These are phyloP conservation scores for Cicer arietinum DNA, from an alignment of 306 rosid genomes.

Conservation along the genomic window DNA sequence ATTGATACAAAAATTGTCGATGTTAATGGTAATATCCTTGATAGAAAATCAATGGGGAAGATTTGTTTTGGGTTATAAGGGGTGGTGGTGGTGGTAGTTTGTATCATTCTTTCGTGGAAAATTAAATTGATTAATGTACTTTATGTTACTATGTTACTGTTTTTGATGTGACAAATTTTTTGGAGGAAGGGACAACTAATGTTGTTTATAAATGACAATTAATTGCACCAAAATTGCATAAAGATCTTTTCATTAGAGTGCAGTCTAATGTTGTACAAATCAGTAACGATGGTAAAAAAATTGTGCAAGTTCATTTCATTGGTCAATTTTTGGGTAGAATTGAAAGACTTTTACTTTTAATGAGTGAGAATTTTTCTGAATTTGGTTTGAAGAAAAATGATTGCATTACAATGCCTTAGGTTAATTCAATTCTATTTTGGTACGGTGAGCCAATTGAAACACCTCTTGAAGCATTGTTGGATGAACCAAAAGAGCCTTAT, in stretches of 20 bases:
- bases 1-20: constrained; percentile 43
- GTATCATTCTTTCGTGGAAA: constrained; percentile 66
- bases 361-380: constrained; percentile 51
- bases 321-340: constrained; percentile 49
- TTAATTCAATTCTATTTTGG: constrained; percentile 49
- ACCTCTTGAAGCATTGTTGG: constrained; percentile 21
- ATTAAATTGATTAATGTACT: constrained; percentile 59
- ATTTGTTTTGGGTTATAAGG: constrained; percentile 52
- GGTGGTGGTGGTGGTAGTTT: constrained; percentile 67
- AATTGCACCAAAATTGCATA: constrained; percentile 45
- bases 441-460: neutral
- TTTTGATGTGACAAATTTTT: constrained; percentile 45
- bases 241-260: constrained; percentile 47
- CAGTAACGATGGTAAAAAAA: neutral
- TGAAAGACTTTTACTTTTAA: constrained; percentile 38
- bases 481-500: neutral
- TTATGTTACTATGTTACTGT: constrained; percentile 63
- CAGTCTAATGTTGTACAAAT: neutral
- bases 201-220: constrained; percentile 58
- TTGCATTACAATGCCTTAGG: constrained; percentile 53
- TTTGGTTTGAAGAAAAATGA: constrained; percentile 51
- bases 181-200: constrained; percentile 49
- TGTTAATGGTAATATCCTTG: constrained; percentile 36
- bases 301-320: constrained; percentile 38
- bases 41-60: constrained; percentile 49